Evolutionary conservation across 108 stramenopile species (phyloP), one percentile per base, ranked within the genome.

Genomic region (Skeletonema costatum): DNA sequence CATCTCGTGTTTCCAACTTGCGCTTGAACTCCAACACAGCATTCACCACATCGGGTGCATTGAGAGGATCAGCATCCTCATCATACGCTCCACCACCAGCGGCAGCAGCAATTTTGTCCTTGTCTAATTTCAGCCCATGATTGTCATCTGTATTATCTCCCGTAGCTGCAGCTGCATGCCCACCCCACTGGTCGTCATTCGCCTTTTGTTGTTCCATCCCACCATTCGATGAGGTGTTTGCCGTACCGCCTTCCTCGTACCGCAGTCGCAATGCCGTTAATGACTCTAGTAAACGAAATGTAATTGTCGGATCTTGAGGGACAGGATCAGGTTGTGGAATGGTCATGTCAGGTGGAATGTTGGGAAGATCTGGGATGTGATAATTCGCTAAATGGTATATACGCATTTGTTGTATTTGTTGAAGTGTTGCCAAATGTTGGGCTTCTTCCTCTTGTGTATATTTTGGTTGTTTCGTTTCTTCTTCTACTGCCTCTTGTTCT

Each of bases 11-110:
- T 38, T 87, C 86, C 17, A 92, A 70, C 41, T 85, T 82, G 3
- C 80, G 71, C n/a, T 90, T 89, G 71, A 95, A 95, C 60, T 80
- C 87, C 58, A 86, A 74, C 13, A 95, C 93, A 13, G 92, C 91
- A 46, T 82, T 85, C 41, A 95, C 59, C 2, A 95, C 93, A 7
- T 88, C 83, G 1, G 93, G 93, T 25, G 90, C 87, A 79, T 88
- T 92, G 5, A 95, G 67, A 0, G 93, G 93, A 85, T 95, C 93
- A 44, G 84, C 91, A 17, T 95, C 93, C 59, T 87, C 90, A 69
- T 91, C 92, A 65, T 92, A 91, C 1, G 73, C 69, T 11, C 82
- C 89, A 16, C 85, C 89, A 13, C 77, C 90, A 13, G 87, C 87
- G 11, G 78, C 79, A 5, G 87, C 87, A 8, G 88, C 81, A 32